phyloP scores from a whole-genome alignment of 2,329 filamentous ascomycete species.

The Botrytis hyacinthi region DNA sequence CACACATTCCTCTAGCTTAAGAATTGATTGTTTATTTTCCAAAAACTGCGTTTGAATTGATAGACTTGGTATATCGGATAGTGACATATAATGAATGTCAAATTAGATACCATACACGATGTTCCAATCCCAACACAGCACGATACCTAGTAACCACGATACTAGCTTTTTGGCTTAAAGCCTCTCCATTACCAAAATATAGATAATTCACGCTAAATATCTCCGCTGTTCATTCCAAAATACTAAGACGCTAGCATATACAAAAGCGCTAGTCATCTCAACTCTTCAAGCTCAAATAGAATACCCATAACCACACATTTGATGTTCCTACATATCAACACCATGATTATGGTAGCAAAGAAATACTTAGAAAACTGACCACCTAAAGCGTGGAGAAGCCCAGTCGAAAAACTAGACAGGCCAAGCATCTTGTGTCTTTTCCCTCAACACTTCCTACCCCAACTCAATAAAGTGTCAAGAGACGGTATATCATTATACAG shows the following conservation, averaged over 20 bases:
- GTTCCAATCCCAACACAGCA: not conserved
- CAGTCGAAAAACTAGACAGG: not conserved
- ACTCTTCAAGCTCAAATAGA: fast-evolving
- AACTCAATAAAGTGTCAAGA: not conserved
- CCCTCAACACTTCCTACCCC: not conserved
- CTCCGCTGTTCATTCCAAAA: not conserved
- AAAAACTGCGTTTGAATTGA: too few species aligned
- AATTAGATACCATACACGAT: not conserved
- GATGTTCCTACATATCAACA: not conserved
- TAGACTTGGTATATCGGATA: not conserved
- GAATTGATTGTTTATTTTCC: too few species aligned
- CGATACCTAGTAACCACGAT: not conserved
- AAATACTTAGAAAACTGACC: fast-evolving
- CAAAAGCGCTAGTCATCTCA: not conserved
- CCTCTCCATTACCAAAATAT: too few species aligned
- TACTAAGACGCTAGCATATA: not conserved
- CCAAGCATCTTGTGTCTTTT: not conserved
- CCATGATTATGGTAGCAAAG: not conserved
- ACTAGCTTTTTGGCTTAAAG: not conserved
- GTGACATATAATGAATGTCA: not conserved
- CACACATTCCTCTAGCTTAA: not conserved
- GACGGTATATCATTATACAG: not conserved
- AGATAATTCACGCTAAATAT: too few species aligned
- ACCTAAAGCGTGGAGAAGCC: not conserved
- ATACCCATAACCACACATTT: not conserved